Conservation (phyloP, 441 rosid genomes). For the Adansonia madagascariensis region DNA sequence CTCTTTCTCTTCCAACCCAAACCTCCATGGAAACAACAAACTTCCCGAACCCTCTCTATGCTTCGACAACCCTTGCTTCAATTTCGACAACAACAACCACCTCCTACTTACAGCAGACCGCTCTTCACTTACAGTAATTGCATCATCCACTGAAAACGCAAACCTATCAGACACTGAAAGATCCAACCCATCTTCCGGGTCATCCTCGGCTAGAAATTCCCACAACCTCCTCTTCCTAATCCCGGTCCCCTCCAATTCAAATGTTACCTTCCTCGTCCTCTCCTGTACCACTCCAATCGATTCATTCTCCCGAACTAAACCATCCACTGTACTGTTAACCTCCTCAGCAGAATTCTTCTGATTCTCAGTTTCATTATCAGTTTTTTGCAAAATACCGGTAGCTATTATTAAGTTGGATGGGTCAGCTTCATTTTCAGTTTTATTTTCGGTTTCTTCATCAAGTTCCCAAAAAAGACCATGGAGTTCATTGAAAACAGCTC, state of each 20-base stretch:
- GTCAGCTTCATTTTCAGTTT: conserved; percentile 21
- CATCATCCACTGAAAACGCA: conserved; percentile 88
- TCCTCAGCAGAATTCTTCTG: conserved; percentile 31
- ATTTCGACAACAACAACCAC: conserved; percentile 78
- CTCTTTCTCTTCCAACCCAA: conserved; percentile 64
- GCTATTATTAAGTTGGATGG: conserved; percentile 27
- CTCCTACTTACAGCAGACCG: conserved; percentile 68
- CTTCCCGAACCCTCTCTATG: conserved; percentile 57
- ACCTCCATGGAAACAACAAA: conserved; percentile 70
- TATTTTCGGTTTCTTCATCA: conserved; percentile 49
- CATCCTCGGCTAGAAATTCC: conserved; percentile 81
- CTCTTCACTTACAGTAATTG: conserved; percentile 62
- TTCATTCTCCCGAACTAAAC: conserved; percentile 30
- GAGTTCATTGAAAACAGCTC: conserved; percentile 81
- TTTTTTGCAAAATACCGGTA: conserved; percentile 25
- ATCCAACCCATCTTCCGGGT: conserved; percentile 82
- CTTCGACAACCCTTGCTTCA: conserved; percentile 73
- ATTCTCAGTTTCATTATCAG: conserved; percentile 26
- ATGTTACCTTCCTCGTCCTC: conserved; percentile 53
- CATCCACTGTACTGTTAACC: conserved; percentile 24
- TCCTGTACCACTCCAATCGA: conserved; percentile 32
- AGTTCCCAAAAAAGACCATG: conserved; percentile 92
- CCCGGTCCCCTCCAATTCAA: conserved; percentile 55
- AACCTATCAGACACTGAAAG: conserved; percentile 89
- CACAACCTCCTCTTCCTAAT: conserved; percentile 62